phyloP scores from a whole-genome alignment of 2,329 filamentous ascomycete genomes.

The Knoxdaviesia proteae region DNA sequence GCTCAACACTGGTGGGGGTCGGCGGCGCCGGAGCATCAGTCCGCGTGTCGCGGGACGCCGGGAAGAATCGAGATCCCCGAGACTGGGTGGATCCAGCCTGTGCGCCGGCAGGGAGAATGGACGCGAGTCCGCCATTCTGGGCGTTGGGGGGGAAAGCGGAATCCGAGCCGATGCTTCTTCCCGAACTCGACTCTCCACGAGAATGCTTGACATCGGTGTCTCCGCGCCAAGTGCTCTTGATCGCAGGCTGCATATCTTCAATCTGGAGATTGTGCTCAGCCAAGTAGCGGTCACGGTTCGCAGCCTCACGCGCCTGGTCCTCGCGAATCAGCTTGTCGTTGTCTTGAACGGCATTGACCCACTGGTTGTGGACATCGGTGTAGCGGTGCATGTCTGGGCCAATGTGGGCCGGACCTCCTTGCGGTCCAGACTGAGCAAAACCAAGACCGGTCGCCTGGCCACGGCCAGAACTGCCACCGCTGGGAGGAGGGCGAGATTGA shows the following conservation, averaged over 20 bases:
- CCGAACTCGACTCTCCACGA: too few species aligned
- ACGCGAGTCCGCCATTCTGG: slow-evolving; percentile 1
- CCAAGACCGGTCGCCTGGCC: too few species aligned
- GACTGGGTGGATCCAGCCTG: slow-evolving; percentile 17
- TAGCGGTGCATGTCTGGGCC: not conserved
- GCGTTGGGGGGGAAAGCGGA: too few species aligned
- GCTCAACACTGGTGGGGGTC: slow-evolving; percentile 2
- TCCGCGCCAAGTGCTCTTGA: slow-evolving; percentile 33
- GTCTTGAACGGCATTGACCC: slow-evolving; percentile 21
- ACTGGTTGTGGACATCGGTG: slow-evolving; percentile 13
- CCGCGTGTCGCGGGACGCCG: slow-evolving; percentile 24
- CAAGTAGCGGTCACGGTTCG: slow-evolving; percentile 21
- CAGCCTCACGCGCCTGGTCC: slow-evolving; percentile 17
- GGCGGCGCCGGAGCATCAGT: slow-evolving; percentile 14
- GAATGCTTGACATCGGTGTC: too few species aligned
- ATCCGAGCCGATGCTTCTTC: too few species aligned
- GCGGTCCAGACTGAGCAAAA: too few species aligned
- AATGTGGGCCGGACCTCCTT: too few species aligned
- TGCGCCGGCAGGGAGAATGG: slow-evolving; percentile 4
- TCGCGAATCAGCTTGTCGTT: slow-evolving; percentile 23
- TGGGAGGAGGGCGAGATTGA: not conserved
- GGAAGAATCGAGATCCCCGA: slow-evolving; percentile 41
- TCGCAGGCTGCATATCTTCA: slow-evolving; percentile 23
- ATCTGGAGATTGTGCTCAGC: slow-evolving; percentile 22
- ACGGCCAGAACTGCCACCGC: too few species aligned